Conservation (phyloP, 129 eudicot genomes). For the Logfia minima region DNA sequence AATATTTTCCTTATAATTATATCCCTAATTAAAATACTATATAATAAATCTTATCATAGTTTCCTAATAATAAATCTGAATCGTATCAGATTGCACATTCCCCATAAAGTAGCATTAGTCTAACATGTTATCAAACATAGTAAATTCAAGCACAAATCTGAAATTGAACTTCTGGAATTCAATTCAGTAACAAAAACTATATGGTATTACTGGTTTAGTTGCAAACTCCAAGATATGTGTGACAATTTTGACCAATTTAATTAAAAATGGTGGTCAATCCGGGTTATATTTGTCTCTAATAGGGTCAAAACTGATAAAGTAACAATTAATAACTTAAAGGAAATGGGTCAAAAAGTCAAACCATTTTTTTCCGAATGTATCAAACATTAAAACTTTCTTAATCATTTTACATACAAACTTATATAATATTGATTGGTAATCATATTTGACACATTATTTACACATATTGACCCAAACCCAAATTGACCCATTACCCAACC, state of each 20-base stretch:
- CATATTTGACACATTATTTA: not conserved
- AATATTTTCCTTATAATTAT: no score
- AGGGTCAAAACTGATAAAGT: not conserved
- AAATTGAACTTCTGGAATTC: constrained; percentile 14
- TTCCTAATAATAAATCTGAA: no score
- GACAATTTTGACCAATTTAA: not conserved
- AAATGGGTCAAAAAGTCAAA: not conserved
- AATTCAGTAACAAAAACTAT: constrained; percentile 12
- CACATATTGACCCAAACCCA: not conserved
- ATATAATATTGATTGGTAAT: not conserved
- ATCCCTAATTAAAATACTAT: no score
- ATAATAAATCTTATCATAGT: no score
- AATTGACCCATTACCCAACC: constrained; percentile 19
- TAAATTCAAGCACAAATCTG: not conserved
- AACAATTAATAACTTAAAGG: not conserved
- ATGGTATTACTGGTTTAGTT: not conserved
- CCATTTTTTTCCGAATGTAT: not conserved
- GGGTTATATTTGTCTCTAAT: not conserved
- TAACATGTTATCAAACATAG: constrained; percentile 3
- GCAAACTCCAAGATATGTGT: not conserved
- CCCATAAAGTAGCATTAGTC: constrained; percentile 1
- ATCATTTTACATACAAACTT: not conserved
- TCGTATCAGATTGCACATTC: not conserved
- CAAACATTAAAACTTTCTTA: not conserved
- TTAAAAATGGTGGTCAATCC: not conserved